Base-by-base conservation (phyloP, 768 basidiomycete species). In the Pulveroboletus sp. region DNA sequence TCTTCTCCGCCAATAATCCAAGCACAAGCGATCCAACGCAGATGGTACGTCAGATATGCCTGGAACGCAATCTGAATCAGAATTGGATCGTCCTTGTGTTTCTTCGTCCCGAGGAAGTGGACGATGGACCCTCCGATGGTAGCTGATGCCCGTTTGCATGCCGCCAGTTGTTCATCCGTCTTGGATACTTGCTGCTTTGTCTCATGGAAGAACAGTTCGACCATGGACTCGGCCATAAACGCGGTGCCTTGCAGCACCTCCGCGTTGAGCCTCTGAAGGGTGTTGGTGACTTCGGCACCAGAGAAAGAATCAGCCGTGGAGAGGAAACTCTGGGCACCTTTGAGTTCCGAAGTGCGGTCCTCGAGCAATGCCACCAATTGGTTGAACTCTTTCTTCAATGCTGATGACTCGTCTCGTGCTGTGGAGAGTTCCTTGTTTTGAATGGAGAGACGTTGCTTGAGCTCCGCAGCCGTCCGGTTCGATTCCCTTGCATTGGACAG, bases 221-320 rank as follows among this genome's bases (percentile, higher is more conserved):
- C 70, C 48, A 80, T 69, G 30, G 71, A 58, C 49, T 79, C 78
- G 2, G 78, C 72, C 48, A 81, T 70, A 47, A 66, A 69, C 0
- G 75, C 74, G 2, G 78, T 74, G 14, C 71, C 71, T 55, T 81
- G 77, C 27, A 71, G 70, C 26, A 79, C 75, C 49, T 73, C 73
- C 6, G 73, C 61, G 43, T 80, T 76, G n/a, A 82, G 60, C 14
- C 66, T 64, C 40, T 73, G 69, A 13, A 81, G 62, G 4, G 31
- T 34, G n/a, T 34, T 59, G 24, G 73, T 64, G 13, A 44, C 43
- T 23, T 24, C 43, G 22, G 17, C 43, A 8, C 22, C 31, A 10
- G 40, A 41, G 13, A 41, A 41, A n/a, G 40, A n/a, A n/a, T n/a
- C 77, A 0, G 70, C 71, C 16, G 68, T 74, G 2, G 69, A 68